Evolutionary conservation across 768 basidiomycete genomes (phyloP).

Genomic region (Mycena latifolia): DNA sequence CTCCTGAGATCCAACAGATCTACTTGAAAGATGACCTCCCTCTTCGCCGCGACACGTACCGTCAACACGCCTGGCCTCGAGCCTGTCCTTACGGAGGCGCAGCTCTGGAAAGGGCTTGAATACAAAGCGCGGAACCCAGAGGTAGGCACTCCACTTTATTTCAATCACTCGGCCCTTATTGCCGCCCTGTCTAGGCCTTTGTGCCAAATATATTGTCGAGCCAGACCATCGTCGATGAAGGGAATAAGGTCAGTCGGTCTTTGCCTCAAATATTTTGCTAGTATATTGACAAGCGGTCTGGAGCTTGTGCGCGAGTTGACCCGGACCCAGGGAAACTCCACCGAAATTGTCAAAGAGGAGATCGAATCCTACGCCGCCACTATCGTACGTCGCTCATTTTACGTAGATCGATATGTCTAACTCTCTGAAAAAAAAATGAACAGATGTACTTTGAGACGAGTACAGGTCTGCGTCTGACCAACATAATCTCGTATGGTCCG

Average conservation of each 20-base stretch:
- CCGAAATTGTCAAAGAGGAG: constrained; percentile 11
- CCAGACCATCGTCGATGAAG: constrained; percentile 24
- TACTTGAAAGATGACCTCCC: constrained; percentile 1
- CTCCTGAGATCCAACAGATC: no score
- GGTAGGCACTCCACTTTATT: background rate
- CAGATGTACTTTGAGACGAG: constrained; percentile 32
- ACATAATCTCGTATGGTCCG: constrained; percentile 27
- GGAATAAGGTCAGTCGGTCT: constrained; percentile 18
- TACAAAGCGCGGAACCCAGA: constrained; percentile 26
- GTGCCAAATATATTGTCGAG: constrained; percentile 22
- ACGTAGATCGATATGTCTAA: no score
- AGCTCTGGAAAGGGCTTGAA: constrained; percentile 34
- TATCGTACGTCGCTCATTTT: constrained; percentile 11
- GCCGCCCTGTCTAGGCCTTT: background rate
- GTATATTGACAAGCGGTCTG: no score
- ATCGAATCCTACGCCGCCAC: constrained; percentile 15
- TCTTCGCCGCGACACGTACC: constrained; percentile 29
- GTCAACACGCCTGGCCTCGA: constrained; percentile 30
- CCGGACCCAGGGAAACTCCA: background rate
- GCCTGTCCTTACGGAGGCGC: constrained; percentile 30
- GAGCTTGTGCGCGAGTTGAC: constrained; percentile 28
- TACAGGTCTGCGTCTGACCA: constrained; percentile 22
- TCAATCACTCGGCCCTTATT: no score
- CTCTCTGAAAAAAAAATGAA: no score
- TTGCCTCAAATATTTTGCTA: no score